Base-by-base conservation (phyloP, 352 stramenopile genomes). In the Phytopythium cucurbitacearum region DNA sequence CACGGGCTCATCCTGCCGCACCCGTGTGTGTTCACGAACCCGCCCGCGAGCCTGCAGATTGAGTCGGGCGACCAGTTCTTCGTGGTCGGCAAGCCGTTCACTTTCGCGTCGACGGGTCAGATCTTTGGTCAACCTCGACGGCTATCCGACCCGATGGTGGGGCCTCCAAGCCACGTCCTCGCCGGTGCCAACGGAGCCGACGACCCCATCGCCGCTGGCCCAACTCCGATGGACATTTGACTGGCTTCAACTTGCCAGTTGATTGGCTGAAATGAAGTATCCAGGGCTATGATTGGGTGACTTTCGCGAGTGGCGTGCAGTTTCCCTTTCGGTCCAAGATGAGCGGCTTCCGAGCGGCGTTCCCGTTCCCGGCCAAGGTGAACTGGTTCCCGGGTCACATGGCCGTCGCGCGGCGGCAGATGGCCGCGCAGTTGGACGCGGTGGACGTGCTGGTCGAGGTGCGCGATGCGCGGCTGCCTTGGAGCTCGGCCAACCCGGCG, bases 311-410 rank as follows among this genome's bases (percentile, higher is more conserved):
- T 28, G 21, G 21, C 16, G 40, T 45, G 48, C 48, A 55, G 1
- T 28, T 44, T 28, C 21, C 21, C 21, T 28, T 28, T 28, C 21
- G 28, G 33, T 42, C 60, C 42, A 64, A 12, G 12, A 88, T 91
- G 76, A 87, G 67, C 49, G 67, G 55, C 51, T 89, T 91, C 65
- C 77, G 82, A 43, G 78, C 67, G 65, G 85, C 79, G 67, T 92
- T 92, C 60, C 58, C 80, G 69, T 87, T 83, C 46, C 80, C 80
- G 16, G 63, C 67, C 57, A 90, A 92, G 68, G 85, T 94, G 50
- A 94, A 94, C 56, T 95, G 85, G 85, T 95, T 95, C 56, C 85
- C 85, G 33, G 85, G 85, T 34, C 85, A 95, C 66, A 93, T 95
- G 84, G 82, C 83, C 7, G 56, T 82, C 4, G 85, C 82, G n/a